Conservation (phyloP, 2,329 filamentous ascomycete species). For the Magnaporthiopsis incrustans region DNA sequence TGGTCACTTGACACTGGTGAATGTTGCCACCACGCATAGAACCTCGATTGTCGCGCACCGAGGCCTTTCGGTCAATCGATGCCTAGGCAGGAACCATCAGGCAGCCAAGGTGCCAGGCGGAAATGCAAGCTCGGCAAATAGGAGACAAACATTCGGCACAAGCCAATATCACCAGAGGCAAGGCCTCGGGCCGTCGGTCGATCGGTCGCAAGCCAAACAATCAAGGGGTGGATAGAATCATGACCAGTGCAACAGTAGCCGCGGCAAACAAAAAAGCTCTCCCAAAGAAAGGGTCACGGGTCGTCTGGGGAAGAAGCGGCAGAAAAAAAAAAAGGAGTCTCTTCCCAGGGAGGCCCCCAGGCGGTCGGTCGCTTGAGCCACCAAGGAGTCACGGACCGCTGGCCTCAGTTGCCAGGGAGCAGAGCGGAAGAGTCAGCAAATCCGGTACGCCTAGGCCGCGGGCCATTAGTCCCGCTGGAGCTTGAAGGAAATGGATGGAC, state of each 20-base stretch:
- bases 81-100: background rate
- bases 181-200: background rate
- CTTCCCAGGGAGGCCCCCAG: background rate
- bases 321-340: no score
- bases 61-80: background rate
- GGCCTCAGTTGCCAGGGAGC: background rate
- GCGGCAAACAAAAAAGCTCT: background rate
- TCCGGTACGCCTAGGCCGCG: background rate
- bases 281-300: background rate
- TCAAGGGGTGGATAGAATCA: background rate
- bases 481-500: background rate
- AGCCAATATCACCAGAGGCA: background rate
- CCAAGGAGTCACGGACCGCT: background rate
- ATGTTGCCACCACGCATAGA: background rate
- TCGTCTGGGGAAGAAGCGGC: background rate
- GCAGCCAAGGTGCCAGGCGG: no score
- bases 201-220: background rate
- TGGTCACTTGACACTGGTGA: background rate
- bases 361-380: background rate
- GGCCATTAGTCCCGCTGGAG: background rate
- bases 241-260: background rate
- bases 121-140: background rate
- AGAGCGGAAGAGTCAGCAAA: background rate
- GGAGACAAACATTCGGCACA: background rate
- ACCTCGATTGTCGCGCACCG: background rate